phyloP scores from a whole-genome alignment of 257 asterid genomes.

The Nyctanthes arbortristis region DNA sequence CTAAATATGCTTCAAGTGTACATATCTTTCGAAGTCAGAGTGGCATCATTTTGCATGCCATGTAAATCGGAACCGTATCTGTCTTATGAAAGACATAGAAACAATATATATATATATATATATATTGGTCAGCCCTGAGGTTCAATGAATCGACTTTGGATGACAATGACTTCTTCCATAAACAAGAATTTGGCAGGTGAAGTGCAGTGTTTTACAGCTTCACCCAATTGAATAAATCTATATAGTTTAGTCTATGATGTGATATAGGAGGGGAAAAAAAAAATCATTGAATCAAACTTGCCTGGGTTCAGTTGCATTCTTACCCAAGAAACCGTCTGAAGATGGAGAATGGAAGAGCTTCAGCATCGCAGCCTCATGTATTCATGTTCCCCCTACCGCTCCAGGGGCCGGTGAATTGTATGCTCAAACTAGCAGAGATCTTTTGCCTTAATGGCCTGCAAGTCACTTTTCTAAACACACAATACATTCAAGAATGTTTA shows the following conservation, averaged over 20 bases:
- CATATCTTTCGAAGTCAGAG: not conserved
- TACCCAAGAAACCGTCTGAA: not conserved
- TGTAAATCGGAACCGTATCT: not conserved
- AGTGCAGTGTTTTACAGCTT: not conserved
- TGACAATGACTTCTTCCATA: not conserved
- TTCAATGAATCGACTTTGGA: not conserved
- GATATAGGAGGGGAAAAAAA: too few species aligned
- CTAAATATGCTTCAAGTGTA: too few species aligned
- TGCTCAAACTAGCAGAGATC: constrained; percentile 61
- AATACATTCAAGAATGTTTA: constrained; percentile 56
- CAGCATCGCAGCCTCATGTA: constrained; percentile 42
- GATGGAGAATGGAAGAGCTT: constrained; percentile 17
- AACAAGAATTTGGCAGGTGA: not conserved
- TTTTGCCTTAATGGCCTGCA: constrained; percentile 33
- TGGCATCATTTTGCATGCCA: not conserved
- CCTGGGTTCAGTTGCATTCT: not conserved
- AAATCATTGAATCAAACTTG: too few species aligned
- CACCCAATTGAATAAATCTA: not conserved
- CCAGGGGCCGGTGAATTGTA: constrained; percentile 60
- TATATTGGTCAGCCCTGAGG: not conserved
- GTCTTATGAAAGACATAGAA: not conserved
- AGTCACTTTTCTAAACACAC: constrained; percentile 72
- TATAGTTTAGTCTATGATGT: too few species aligned
- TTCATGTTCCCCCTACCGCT: constrained; percentile 64
- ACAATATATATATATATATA: too few species aligned